Percentiles rank a stretch among this genome's conserved stretches.
phyloP scores from a whole-genome alignment of 2,329 filamentous ascomycete species.

The Dactylonectria macrodidyma region DNA sequence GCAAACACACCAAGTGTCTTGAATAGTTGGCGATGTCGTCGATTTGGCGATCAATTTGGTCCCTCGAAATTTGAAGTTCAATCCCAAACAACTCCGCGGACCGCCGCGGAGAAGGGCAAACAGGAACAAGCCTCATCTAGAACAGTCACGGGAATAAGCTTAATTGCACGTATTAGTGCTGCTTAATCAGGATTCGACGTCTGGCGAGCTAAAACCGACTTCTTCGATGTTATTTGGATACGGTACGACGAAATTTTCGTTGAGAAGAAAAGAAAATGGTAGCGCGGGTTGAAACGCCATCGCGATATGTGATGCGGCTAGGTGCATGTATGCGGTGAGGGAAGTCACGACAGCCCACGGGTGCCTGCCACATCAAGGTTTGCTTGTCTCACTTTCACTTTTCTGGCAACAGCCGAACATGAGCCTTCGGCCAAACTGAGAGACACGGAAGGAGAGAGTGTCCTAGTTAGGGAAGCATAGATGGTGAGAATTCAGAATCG shows the following conservation, averaged over 20 bases:
- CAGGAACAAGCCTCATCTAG: neutral
- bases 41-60: neutral
- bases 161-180: conserved; percentile 29
- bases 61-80: neutral
- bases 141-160: conserved; percentile 27
- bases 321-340: neutral
- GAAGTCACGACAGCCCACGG: neutral
- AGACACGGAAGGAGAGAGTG: neutral
- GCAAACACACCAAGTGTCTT: neutral
- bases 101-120: neutral
- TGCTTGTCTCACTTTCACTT: neutral
- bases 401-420: neutral
- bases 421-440: neutral
- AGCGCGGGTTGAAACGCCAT: neutral
- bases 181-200: conserved; percentile 4
- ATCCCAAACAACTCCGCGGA: conserved; percentile 10
- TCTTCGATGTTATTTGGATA: neutral
- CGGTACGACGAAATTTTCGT: neutral
- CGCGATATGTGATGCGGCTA: neutral
- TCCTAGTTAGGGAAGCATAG: neutral
- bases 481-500: too few species aligned
- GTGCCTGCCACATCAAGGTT: neutral
- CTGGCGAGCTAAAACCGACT: conserved; percentile 26
- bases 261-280: neutral
- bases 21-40: neutral